Base-by-base conservation (phyloP, 768 basidiomycete genomes). In the Suillus spraguei region DNA sequence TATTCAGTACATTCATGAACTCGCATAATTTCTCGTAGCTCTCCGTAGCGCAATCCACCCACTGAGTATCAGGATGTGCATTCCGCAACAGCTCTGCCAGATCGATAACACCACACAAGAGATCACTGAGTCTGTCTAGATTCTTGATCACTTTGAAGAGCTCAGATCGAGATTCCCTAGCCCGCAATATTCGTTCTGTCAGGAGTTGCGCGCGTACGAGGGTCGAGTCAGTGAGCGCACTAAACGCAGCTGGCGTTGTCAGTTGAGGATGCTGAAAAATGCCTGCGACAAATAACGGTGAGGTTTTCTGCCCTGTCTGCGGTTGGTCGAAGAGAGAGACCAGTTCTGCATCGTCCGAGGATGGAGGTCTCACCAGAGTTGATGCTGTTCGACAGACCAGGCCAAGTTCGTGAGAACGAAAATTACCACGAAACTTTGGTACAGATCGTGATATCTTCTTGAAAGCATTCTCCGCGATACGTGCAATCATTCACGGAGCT, bases 1-100 rank as follows among this genome's bases (percentile, higher is more conserved):
- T 98, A 76, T 99, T 99, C 64, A 99, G 81, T 53, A 93, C 88
- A 75, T 98, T 98, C 96, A 99, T 99, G 75, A 92, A 96, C 78
- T 95, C 92, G 79, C 95, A 98, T 65, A 99, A 80, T 65, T 85
- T 87, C 76, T 95, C 95, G 75, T 99, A 98, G 49, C 92, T 91
- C 65, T 84, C 82, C 72, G 97, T 93, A 52, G 93, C 93, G 58
- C 89, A 89, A 17, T 86, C 82, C 17, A 93, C 83, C 96, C 97
- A 99, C 53, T 76, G 70, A 33, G 81, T 79, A 72, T 97, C 94
- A 1, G 97, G 95, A 79, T 99, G 96, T 0, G 94, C 89, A 72
- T 97, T 96, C 66, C 96, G 85, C 35, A 99, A 83, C 58, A 97
- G 84, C 75, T 99, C 97, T 59, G 95, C 92, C 64, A 98, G 86